Percentiles rank a stretch among this genome's conserved stretches.
These are phyloP conservation scores for Alisma plantagoaquatica DNA, from an alignment of 106 monocot species.

Conservation along the genomic window DNA sequence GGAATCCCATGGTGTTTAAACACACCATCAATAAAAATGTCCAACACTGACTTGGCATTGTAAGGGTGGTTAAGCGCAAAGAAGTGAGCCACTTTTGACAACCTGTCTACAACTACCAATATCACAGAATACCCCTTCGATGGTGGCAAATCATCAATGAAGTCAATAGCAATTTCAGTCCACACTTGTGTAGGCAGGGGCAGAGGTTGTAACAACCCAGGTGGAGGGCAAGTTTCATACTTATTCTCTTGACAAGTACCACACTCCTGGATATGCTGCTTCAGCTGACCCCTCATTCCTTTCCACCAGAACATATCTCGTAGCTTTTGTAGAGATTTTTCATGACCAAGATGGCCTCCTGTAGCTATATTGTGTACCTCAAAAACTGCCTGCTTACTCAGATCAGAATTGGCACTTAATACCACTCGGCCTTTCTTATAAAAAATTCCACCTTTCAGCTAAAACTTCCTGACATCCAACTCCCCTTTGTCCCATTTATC, in stretches of 20 bases:
- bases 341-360: no score
- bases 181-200: neutral
- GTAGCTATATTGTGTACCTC: no score
- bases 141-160: neutral
- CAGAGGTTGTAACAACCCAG: neutral
- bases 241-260: neutral
- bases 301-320: neutral
- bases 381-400: no score
- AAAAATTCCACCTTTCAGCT: no score
- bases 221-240: neutral
- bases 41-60: neutral
- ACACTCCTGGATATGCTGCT: neutral
- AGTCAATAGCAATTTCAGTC: neutral
- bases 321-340: no score
- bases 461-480: no score
- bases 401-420: no score
- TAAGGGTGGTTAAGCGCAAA: neutral
- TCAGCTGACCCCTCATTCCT: neutral
- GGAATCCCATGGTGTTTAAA: neutral
- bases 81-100: neutral
- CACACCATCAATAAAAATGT: neutral
- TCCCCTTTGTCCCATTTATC: no score
- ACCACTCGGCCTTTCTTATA: no score
- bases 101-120: neutral
- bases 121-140: neutral